Percentiles rank a stretch among this genome's conserved stretches.
These are phyloP conservation scores for Pleurostoma richardsiae DNA, from an alignment of 2,329 filamentous ascomycete species.

Conservation along the genomic window DNA sequence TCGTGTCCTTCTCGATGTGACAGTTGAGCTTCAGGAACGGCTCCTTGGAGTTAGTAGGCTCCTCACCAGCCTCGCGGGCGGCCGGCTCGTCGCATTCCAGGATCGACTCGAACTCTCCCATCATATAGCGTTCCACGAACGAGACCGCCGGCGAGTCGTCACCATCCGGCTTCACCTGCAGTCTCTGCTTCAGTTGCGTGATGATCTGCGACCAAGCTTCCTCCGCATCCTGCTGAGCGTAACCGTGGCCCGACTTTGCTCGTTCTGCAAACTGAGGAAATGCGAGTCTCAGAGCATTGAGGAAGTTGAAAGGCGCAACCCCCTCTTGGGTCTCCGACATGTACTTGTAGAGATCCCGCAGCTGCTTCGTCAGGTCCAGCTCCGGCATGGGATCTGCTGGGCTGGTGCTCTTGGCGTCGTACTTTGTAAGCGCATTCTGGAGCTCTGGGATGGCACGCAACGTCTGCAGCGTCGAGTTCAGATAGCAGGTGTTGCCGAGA, in stretches of 20 bases:
- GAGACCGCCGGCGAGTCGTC: slow-evolving; percentile 49
- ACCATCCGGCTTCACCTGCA: slow-evolving; percentile 55
- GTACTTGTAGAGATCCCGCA: slow-evolving; percentile 79
- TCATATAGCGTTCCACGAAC: slow-evolving; percentile 88
- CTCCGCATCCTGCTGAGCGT: slow-evolving; percentile 97
- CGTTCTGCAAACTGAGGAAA: slow-evolving; percentile 94
- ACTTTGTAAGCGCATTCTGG: slow-evolving; percentile 69
- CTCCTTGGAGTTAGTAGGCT: slow-evolving; percentile 63
- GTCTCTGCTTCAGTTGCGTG: slow-evolving; percentile 71
- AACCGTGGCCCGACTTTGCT: slow-evolving; percentile 75
- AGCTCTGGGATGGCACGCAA: slow-evolving; percentile 86
- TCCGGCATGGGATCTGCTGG: slow-evolving; percentile 35
- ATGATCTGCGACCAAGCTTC: slow-evolving; percentile 98
- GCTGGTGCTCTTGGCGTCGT: slow-evolving; percentile 39
- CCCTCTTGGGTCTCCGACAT: slow-evolving; percentile 87
- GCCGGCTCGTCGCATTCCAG: slow-evolving; percentile 80
- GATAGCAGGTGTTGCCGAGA: slow-evolving; percentile 95
- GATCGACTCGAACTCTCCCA: slow-evolving; percentile 71
- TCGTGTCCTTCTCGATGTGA: slow-evolving; percentile 82
- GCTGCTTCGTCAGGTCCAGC: slow-evolving; percentile 68
- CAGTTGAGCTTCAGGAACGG: slow-evolving; percentile 90
- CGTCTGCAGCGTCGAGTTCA: slow-evolving; percentile 95
- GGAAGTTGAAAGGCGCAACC: slow-evolving; percentile 78
- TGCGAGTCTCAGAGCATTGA: slow-evolving; percentile 69
- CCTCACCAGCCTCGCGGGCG: slow-evolving; percentile 70